phyloP scores from a whole-genome alignment of 495 filamentous ascomycete genomes.

The Penicillium paradoxum region DNA sequence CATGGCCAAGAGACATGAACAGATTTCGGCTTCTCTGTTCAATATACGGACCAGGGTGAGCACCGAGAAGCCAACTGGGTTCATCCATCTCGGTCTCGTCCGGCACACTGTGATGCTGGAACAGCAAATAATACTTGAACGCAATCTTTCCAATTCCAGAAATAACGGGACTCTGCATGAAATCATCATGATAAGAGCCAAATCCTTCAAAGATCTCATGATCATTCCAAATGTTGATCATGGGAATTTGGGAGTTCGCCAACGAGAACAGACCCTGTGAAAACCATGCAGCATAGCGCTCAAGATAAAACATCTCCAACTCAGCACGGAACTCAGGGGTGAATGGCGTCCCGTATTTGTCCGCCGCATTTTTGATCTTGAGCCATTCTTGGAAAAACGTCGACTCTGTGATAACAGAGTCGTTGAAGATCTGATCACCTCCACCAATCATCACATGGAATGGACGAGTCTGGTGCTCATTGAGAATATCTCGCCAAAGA shows the following conservation, averaged over 20 bases:
- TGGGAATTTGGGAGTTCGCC: conserved; percentile 91
- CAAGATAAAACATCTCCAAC: conserved; percentile 78
- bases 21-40: conserved; percentile 75
- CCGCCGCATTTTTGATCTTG: conserved; percentile 68
- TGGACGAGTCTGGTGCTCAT: conserved; percentile 83
- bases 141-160: conserved; percentile 83
- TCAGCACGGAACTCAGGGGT: conserved; percentile 74
- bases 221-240: conserved; percentile 97
- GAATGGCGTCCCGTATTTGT: conserved; percentile 72
- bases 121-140: conserved; percentile 97
- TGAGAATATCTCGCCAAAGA: conserved; percentile 92
- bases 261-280: conserved; percentile 91
- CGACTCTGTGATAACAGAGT: conserved; percentile 69
- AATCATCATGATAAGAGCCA: conserved; percentile 86
- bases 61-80: conserved; percentile 85
- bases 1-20: conserved; percentile 76
- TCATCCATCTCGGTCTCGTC: conserved; percentile 76
- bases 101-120: conserved; percentile 87
- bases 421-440: conserved; percentile 96
- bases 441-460: conserved; percentile 99
- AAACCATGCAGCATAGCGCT: conserved; percentile 87
- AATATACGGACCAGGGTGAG: conserved; percentile 83
- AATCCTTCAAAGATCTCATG: conserved; percentile 98
- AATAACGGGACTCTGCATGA: conserved; percentile 89
- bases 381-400: conserved; percentile 76